Base-by-base conservation (phyloP, 2,329 filamentous ascomycete species). In the Epichloe elymi region DNA sequence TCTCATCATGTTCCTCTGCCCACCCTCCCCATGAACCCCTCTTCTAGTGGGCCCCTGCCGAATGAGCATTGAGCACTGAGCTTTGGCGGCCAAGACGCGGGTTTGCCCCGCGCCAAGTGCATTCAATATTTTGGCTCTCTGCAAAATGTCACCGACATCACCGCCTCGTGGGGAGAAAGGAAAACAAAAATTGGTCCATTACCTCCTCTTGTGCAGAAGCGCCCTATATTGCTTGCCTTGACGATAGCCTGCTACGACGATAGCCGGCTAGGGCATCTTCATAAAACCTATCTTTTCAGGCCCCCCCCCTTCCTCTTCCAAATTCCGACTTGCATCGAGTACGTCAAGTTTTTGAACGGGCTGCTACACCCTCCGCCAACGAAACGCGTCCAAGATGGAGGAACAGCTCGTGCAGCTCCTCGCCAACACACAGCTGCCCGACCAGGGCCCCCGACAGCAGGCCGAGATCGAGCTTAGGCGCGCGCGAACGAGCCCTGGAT, bases 391-490 rank as follows among this genome's bases (percentile, higher is more conserved):
- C 61, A 63, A 55, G 61, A 95, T 95, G 89, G 90, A 95, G 78
- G 85, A 94, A 71, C 84, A 95, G 74, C 81, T 98, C 68, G 83
- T 93, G 61, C 83, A 84, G 68, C 79, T 97, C 66, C 83, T 98
- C 57, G 81, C 85, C 62, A 88, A 89, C 69, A 95, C 90, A 47
- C 88, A 95, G 72, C 83, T 83, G 56, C 63, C 86, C 54, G 80
- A 83, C 53, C 83, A 91, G 66, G 82, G 72, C 51, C 83, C 83
- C 52, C 85, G 91, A 67, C 89, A 87, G 66, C 82, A 86, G 65
- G 93, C 93, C 60, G 93, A 98, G 71, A 75, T 84, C 63, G 86
- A 88, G 61, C 79, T 96, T 48, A 80, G 82, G 65, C 80, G 79
- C 57, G 80, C 86, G 56, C 83, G 85, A 64, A 67, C 75, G 54